phyloP scores from a whole-genome alignment of 1,139 yeast genomes.

The Suhomyces ambrosiae region DNA sequence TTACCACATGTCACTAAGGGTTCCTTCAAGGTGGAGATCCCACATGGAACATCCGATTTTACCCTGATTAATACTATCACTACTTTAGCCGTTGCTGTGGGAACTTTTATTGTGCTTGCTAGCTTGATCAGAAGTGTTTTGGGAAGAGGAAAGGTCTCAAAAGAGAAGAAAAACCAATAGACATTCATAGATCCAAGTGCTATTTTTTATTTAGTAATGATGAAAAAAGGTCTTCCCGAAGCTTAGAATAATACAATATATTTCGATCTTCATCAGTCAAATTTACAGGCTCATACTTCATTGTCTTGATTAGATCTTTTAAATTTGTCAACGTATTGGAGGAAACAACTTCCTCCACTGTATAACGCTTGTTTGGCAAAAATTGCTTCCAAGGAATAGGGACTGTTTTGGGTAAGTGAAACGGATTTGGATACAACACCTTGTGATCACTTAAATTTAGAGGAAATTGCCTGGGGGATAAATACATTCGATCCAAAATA shows the following conservation, averaged over 20 bases:
- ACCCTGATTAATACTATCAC: conserved; percentile 21
- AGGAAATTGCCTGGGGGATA: too few species aligned
- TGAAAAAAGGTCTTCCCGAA: background rate
- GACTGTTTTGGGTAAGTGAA: background rate
- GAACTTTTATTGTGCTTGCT: conserved; percentile 13
- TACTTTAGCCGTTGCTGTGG: conserved; percentile 15
- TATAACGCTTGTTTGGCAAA: background rate
- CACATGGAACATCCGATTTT: conserved; percentile 24
- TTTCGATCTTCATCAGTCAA: background rate
- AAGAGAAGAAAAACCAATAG: conserved; percentile 10
- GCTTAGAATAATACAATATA: background rate
- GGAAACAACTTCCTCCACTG: background rate
- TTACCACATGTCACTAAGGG: conserved; percentile 14
- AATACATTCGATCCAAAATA: too few species aligned
- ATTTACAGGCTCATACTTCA: background rate
- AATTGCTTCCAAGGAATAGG: background rate
- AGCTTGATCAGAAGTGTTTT: conserved; percentile 8
- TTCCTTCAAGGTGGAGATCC: conserved; percentile 19
- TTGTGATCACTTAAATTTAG: too few species aligned
- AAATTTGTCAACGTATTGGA: background rate
- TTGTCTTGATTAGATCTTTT: background rate
- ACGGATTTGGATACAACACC: too few species aligned
- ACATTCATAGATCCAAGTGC: too few species aligned
- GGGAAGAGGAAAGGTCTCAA: conserved; percentile 2
- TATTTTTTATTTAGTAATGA: background rate